phyloP scores from a whole-genome alignment of 148 eudicot species.

The Chenopodium quinoa region DNA sequence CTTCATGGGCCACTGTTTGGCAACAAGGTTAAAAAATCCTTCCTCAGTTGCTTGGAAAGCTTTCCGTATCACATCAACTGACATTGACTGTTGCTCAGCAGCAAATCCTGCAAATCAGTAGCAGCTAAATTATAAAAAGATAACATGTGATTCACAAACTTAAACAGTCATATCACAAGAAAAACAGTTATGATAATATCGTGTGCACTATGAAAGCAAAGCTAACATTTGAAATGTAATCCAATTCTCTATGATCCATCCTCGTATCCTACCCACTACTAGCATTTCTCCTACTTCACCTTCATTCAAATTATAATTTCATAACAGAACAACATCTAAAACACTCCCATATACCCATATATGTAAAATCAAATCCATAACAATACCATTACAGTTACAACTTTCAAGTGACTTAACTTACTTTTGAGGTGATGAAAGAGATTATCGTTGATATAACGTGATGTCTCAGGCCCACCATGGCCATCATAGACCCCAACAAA shows the following conservation, averaged over 20 bases:
- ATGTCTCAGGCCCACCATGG: constrained; percentile 87
- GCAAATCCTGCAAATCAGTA: constrained; percentile 50
- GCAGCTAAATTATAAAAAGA: background rate
- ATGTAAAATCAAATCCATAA: background rate
- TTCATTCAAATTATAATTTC: background rate
- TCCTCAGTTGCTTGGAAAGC: constrained; percentile 88
- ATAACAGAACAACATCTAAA: background rate
- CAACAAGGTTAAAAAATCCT: constrained; percentile 69
- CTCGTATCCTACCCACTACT: background rate
- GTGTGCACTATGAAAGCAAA: background rate
- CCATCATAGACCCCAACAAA: constrained; percentile 86
- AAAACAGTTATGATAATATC: background rate
- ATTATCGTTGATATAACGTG: constrained; percentile 69
- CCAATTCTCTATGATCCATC: background rate
- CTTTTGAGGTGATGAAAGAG: constrained; percentile 76
- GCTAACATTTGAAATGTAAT: background rate
- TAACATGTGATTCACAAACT: background rate
- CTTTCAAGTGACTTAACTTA: constrained; percentile 31
- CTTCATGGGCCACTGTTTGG: constrained; percentile 68
- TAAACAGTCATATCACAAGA: background rate
- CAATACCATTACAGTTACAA: background rate
- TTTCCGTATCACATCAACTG: constrained; percentile 67
- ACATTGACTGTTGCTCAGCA: constrained; percentile 66
- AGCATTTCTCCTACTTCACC: background rate
- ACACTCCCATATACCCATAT: background rate